Base-by-base conservation (phyloP, 495 filamentous ascomycete species). In the Wilcoxina mikolae region DNA sequence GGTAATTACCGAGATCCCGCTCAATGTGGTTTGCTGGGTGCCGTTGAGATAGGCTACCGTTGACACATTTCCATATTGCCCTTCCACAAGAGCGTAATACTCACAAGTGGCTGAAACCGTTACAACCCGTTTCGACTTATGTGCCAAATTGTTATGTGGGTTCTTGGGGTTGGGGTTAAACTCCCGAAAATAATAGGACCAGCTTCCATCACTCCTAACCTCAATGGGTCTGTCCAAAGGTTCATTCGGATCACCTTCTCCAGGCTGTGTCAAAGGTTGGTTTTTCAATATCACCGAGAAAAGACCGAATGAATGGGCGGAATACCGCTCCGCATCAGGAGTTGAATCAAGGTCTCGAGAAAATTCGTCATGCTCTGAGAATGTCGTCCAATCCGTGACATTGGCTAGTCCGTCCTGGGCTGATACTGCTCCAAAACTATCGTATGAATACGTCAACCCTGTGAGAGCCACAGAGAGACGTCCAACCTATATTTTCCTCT, bases 371-470 rank as follows among this genome's bases (percentile, higher is more conserved):
- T 12, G 15, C 24, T 41, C 50, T 1, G 50, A 39, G 28, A 38
- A 53, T 38, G 27, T 44, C 7, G 51, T 33, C 22, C 54, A 46
- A n/a, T 58, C 47, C 5, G 51, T 55, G 24, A 61, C 54, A 38
- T 20, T 48, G 9, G 56, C 56, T 24, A 33, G 35, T 27, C 59
- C 59, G 7, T 43, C 38, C 15, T 38, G 38, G 2, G 49, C 31
- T 4, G 44, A 47, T 1, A 38, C 50, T 24, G 59, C 59, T 27
- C 43, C 35, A 10, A 56, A 51, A 35, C 56, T 61, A 53, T 61
- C 56, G 35, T 58, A 61, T 18, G 51, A 56, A 31, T 61, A 61
- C 27, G 59, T 58, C 23, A 58, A 58, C n/a, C 59, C 58, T 15
- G 58, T 61, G 7, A 58, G 48, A 28, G 56, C 52, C 43, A 58